Evolutionary conservation across 768 basidiomycete species (phyloP).

Genomic region (Tremella yokohamensis): DNA sequence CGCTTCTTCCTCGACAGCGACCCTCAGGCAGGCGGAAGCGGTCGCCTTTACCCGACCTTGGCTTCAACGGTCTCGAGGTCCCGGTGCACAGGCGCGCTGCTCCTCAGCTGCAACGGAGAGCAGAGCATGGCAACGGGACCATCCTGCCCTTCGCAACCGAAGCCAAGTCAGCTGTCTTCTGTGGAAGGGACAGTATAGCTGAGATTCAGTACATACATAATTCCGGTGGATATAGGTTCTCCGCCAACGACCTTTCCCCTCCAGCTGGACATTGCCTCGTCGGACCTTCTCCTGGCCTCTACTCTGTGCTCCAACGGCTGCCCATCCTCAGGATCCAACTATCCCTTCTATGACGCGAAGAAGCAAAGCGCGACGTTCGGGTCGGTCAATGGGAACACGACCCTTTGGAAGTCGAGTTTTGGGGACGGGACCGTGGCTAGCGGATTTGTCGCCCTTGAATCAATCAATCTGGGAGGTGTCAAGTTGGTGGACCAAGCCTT

Average conservation of each 20-base stretch:
- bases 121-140: too few relatives aligned
- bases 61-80: too few relatives aligned
- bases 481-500: slow-evolving; percentile 19
- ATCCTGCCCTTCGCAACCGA: too few relatives aligned
- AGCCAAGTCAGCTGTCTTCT: neutral
- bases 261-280: slow-evolving; percentile 41
- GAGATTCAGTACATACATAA: slow-evolving; percentile 32
- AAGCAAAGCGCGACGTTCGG: slow-evolving; percentile 14
- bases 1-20: too few relatives aligned
- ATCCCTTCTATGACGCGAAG: slow-evolving; percentile 28
- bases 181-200: neutral
- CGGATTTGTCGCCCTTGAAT: slow-evolving; percentile 31
- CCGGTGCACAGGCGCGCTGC: too few relatives aligned
- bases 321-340: slow-evolving; percentile 21
- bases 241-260: slow-evolving; percentile 37
- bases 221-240: slow-evolving; percentile 32
- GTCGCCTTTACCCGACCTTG: too few relatives aligned
- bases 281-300: slow-evolving; percentile 38
- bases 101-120: too few relatives aligned
- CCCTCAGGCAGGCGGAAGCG: too few relatives aligned
- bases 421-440: slow-evolving; percentile 30
- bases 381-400: slow-evolving; percentile 22
- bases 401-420: slow-evolving; percentile 30
- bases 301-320: slow-evolving; percentile 30
- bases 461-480: slow-evolving; percentile 17